phyloP scores from a whole-genome alignment of 192 early-diverging fungal species.

The Coemansia sp. region DNA sequence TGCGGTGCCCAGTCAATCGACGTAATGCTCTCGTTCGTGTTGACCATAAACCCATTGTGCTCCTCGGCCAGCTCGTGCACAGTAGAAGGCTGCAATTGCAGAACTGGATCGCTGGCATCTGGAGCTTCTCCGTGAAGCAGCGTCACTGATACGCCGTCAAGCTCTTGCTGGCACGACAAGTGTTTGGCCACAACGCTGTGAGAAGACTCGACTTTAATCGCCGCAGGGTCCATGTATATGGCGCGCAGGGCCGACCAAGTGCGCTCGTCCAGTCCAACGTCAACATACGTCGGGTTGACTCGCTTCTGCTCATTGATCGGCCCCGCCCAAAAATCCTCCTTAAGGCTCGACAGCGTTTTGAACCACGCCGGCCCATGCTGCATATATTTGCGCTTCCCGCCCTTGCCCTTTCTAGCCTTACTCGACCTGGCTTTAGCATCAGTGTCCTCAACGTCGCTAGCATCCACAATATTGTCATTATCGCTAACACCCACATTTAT shows the following conservation, averaged over 20 bases:
- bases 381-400: background rate
- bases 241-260: conserved; percentile 23
- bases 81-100: conserved; percentile 4
- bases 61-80: conserved; percentile 6
- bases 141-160: background rate
- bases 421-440: background rate
- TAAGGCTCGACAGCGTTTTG: background rate
- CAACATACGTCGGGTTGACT: conserved; percentile 24
- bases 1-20: conserved; percentile 38
- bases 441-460: background rate
- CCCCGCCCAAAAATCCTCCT: conserved; percentile 14
- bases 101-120: background rate
- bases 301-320: conserved; percentile 4
- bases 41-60: conserved; percentile 21
- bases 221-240: conserved; percentile 3
- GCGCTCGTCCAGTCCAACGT: conserved; percentile 19
- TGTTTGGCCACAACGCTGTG: background rate
- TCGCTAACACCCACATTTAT: background rate
- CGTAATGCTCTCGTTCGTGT: conserved; percentile 15
- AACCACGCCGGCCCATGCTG: background rate
- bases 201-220: conserved; percentile 11
- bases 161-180: background rate
- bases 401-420: background rate
- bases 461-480: background rate
- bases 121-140: background rate